Evolutionary conservation across 768 basidiomycete genomes (phyloP).

Genomic region (Pulveroboletus ravenelii): DNA sequence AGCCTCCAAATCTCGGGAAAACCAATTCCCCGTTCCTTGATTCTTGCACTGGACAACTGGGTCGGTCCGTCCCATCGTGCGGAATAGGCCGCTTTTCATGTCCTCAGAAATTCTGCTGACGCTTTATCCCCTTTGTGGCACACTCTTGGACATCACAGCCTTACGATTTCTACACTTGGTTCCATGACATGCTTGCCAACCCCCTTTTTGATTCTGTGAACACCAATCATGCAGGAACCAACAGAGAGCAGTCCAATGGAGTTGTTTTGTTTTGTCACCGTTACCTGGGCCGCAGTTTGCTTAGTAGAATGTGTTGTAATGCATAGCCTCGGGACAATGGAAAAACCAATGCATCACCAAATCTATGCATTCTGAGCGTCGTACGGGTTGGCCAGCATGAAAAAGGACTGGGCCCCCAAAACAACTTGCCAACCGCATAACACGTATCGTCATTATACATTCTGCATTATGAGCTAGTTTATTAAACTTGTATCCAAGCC

Average conservation of each 20-base stretch:
- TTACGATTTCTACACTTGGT: neutral
- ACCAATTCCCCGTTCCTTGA: neutral
- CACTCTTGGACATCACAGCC: conserved; percentile 29
- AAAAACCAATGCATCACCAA: neutral
- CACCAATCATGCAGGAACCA: conserved; percentile 4
- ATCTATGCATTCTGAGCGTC: neutral
- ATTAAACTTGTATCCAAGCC: neutral
- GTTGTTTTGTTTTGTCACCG: conserved; percentile 5
- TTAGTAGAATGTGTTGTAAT: neutral
- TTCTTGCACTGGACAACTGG: neutral
- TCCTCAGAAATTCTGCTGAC: conserved; percentile 15
- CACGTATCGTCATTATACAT: too few relatives aligned
- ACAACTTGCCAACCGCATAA: too few relatives aligned
- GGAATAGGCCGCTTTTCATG: conserved; percentile 7
- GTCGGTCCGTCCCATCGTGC: neutral
- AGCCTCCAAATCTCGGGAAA: conserved; percentile 1
- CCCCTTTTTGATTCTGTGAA: neutral
- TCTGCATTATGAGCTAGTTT: neutral
- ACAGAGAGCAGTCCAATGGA: neutral
- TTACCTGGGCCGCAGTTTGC: neutral
- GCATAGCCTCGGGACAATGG: neutral
- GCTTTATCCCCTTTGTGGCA: conserved; percentile 29
- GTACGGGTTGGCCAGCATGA: neutral
- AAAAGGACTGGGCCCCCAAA: neutral
- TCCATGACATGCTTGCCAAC: neutral